Percentiles rank a stretch among this genome's conserved stretches.
These are phyloP conservation scores for Bolboschoenus planiculmis DNA, from an alignment of 176 grass and related monocot species.

Conservation along the genomic window DNA sequence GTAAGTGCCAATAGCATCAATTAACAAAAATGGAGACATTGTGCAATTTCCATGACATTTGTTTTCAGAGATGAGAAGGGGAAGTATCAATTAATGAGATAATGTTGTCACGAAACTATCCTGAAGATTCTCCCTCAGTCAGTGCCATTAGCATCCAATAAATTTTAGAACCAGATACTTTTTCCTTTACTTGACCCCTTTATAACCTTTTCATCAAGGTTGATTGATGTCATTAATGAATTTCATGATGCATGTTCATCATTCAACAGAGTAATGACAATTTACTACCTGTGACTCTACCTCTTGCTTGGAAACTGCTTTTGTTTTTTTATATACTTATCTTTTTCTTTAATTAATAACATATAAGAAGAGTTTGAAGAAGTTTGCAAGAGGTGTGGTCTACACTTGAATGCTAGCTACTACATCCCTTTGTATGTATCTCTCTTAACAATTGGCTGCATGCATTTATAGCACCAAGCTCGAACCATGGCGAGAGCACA, in stretches of 20 bases:
- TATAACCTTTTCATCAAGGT: conserved; percentile 33
- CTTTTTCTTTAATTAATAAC: too few species aligned
- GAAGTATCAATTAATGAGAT: conserved; percentile 49
- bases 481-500: background rate
- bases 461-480: background rate
- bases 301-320: background rate
- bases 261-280: background rate
- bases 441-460: background rate
- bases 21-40: background rate
- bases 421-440: conserved; percentile 41
- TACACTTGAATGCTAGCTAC: conserved; percentile 52
- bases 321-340: background rate
- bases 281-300: background rate
- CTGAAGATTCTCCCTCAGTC: conserved; percentile 44
- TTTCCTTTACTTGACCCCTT: background rate
- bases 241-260: conserved; percentile 36
- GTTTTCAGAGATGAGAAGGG: conserved; percentile 53
- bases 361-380: conserved; percentile 63
- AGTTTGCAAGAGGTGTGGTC: conserved; percentile 60
- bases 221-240: conserved; percentile 51
- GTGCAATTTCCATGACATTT: background rate
- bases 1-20: background rate
- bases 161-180: background rate
- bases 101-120: conserved; percentile 49
- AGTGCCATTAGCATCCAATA: conserved; percentile 31